Evolutionary conservation across 1,284 basidiomycete genomes (phyloP).

Genomic region (Mycena sp.): DNA sequence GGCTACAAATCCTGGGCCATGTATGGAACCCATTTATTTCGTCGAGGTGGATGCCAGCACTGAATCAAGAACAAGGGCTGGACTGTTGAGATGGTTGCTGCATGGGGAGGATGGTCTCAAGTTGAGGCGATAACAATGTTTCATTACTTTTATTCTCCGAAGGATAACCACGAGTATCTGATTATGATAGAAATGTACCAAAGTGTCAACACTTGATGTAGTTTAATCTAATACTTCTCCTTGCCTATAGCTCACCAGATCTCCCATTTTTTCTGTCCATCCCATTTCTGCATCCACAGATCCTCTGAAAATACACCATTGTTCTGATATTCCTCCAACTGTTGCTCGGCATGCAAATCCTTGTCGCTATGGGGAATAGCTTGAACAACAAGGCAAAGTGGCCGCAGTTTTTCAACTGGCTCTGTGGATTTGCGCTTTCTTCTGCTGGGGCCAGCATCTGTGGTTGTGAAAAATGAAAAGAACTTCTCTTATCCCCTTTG

Average conservation of each 20-base stretch:
- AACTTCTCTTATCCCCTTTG: too few species aligned
- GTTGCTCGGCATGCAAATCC: neutral
- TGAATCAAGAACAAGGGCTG: constrained; percentile 28
- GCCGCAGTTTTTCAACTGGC: neutral
- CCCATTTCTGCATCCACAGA: too few species aligned
- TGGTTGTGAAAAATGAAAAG: neutral
- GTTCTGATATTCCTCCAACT: neutral
- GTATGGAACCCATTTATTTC: constrained; percentile 38
- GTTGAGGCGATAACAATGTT: constrained; percentile 38
- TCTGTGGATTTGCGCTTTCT: neutral
- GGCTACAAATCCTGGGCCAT: constrained; percentile 32
- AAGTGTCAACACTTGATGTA: neutral
- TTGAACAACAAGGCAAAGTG: neutral
- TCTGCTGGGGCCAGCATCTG: neutral
- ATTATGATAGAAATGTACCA: constrained; percentile 15
- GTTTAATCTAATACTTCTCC: neutral
- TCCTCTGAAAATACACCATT: neutral
- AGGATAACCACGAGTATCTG: constrained; percentile 36
- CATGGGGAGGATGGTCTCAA: constrained; percentile 38
- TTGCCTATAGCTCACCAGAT: neutral
- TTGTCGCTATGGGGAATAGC: constrained; percentile 1
- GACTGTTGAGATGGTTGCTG: constrained; percentile 31
- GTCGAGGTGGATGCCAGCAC: too few species aligned
- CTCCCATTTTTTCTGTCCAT: constrained; percentile 4
- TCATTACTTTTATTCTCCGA: constrained; percentile 37